phyloP scores from a whole-genome alignment of 2,329 filamentous ascomycete genomes.

The Podosphaera aphanis region DNA sequence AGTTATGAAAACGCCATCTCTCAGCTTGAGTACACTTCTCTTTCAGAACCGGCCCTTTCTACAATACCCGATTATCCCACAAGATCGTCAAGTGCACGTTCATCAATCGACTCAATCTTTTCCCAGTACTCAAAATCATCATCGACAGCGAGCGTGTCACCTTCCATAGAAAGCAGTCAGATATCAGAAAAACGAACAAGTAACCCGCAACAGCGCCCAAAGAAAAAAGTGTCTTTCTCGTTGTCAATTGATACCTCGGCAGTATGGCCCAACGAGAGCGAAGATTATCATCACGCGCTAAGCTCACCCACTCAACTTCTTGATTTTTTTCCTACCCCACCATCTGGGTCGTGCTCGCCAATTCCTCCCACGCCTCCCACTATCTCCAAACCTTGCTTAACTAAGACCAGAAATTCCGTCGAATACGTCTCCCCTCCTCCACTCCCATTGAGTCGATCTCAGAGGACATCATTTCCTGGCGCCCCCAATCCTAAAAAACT shows the following conservation, averaged over 20 bases:
- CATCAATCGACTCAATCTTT: slow-evolving; percentile 13
- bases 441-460: not conserved
- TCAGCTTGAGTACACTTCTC: slow-evolving; percentile 8
- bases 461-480: not conserved
- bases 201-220: not conserved
- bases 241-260: slow-evolving; percentile 1
- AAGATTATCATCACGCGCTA: slow-evolving; percentile 3
- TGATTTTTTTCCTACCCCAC: not conserved
- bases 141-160: not conserved
- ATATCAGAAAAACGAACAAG: not conserved
- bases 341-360: not conserved
- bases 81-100: slow-evolving; percentile 9
- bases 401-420: not conserved
- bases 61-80: slow-evolving; percentile 6
- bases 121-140: slow-evolving; percentile 8
- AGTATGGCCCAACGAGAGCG: slow-evolving; percentile 2
- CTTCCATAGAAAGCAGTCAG: not conserved
- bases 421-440: not conserved
- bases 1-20: slow-evolving; percentile 12
- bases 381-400: not conserved
- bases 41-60: slow-evolving; percentile 3
- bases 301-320: not conserved
- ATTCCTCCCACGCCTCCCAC: not conserved
- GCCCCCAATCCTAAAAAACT: not conserved
- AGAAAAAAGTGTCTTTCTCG: slow-evolving; percentile 15